Conservation (phyloP, 75 land plant genomes). For the Isoetes taiwanensis region DNA sequence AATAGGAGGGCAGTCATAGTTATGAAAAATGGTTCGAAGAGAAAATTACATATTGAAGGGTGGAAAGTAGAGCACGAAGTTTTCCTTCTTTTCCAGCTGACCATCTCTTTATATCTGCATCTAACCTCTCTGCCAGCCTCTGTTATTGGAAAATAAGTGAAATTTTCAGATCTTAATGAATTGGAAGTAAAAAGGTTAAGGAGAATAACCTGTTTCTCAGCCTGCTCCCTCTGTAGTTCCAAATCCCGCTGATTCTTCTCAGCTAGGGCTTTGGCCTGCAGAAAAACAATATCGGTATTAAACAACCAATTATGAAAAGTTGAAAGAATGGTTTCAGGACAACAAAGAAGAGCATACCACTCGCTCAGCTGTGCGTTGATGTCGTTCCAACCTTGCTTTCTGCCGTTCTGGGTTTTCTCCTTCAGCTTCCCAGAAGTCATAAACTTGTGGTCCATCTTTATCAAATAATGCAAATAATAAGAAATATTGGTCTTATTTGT, state of each 20-base stretch:
- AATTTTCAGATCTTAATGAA: too few species aligned
- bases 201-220: slow-evolving; percentile 3
- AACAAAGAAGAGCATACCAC: too few species aligned
- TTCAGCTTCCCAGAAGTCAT: too few species aligned
- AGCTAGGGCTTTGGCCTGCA: neutral
- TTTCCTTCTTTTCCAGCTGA: slow-evolving; percentile 80
- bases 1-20: too few species aligned
- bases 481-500: neutral
- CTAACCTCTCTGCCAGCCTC: slow-evolving; percentile 56
- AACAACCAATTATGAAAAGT: too few species aligned
- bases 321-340: too few species aligned
- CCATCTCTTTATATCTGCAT: slow-evolving; percentile 71
- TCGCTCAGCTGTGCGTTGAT: neutral
- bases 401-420: neutral
- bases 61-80: slow-evolving; percentile 68
- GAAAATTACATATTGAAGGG: slow-evolving; percentile 67
- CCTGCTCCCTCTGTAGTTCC: neutral
- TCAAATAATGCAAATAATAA: neutral
- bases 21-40: too few species aligned
- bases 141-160: too few species aligned
- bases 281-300: too few species aligned
- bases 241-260: slow-evolving; percentile 1
- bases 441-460: neutral
- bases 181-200: too few species aligned
- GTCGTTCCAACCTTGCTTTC: slow-evolving; percentile 4